phyloP scores from a whole-genome alignment of 345 rosid genomes.

The Euphorbia pulcherrima region DNA sequence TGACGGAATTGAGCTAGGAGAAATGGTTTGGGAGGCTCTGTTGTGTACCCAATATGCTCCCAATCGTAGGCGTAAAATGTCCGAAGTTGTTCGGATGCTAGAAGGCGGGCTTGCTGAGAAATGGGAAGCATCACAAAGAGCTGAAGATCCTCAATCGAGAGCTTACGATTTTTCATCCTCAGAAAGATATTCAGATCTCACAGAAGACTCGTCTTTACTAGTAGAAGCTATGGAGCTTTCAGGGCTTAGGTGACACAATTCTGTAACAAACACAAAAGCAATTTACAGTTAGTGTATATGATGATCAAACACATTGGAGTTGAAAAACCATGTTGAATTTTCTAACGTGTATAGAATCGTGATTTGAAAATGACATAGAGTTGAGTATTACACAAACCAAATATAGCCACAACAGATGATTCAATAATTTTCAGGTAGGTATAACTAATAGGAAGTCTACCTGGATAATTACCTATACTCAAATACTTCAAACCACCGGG shows the following conservation, averaged over 20 bases:
- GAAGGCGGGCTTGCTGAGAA: conserved; percentile 95
- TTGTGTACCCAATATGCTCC: conserved; percentile 83
- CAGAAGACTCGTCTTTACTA: conserved; percentile 72
- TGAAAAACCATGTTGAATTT: conserved; percentile 20
- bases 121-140: conserved; percentile 94
- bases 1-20: conserved; percentile 71
- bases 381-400: conserved; percentile 22
- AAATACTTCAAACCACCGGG: conserved; percentile 55
- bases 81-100: conserved; percentile 90
- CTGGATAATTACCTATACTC: conserved; percentile 76
- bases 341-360: conserved; percentile 35
- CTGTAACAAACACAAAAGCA: background rate
- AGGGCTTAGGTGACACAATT: conserved; percentile 73
- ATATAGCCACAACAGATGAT: no score
- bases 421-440: conserved; percentile 58
- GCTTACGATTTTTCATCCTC: conserved; percentile 69
- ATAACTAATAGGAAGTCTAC: conserved; percentile 55
- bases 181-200: conserved; percentile 79
- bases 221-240: conserved; percentile 93
- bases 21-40: conserved; percentile 80
- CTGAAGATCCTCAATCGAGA: conserved; percentile 50
- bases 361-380: conserved; percentile 30
- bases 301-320: conserved; percentile 26
- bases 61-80: conserved; percentile 80
- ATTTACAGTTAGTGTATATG: conserved; percentile 21